A percentile compares a stretch with the other conserved stretches of the same genome.
Evolutionary conservation across 148 eudicot species (phyloP).

Genomic region (Bassia scoparia): DNA sequence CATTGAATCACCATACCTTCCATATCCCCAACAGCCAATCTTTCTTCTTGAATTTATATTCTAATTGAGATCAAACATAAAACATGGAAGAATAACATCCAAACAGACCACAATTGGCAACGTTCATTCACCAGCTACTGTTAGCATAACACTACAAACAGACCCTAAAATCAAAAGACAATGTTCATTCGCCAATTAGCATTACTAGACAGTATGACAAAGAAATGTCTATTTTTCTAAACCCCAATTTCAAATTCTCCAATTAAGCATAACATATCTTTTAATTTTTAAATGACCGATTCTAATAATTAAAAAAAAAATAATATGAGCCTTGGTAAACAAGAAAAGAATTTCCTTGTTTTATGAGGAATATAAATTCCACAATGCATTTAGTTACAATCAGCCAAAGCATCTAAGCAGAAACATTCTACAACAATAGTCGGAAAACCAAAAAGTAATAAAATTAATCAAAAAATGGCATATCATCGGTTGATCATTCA

Average conservation of each 20-base stretch:
- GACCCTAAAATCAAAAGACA: background rate
- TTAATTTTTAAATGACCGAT: background rate
- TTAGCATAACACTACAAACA: background rate
- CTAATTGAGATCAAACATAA: no score
- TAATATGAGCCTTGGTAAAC: no score
- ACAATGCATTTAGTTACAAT: no score
- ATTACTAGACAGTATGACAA: background rate
- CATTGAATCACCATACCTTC: no score
- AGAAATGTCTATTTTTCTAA: background rate
- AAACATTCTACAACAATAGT: background rate
- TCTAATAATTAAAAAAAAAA: no score
- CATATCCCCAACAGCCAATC: no score
- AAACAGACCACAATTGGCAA: background rate
- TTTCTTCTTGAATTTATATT: no score
- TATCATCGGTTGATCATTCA: background rate
- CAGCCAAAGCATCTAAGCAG: no score
- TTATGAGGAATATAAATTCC: no score
- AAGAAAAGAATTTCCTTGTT: no score
- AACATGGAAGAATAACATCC: background rate
- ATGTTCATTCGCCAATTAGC: background rate
- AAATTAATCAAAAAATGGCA: background rate
- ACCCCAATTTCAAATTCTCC: background rate
- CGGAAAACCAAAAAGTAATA: background rate
- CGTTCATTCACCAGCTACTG: background rate
- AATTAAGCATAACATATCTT: background rate